Conservation (phyloP, 805 yeast species). For the Teunomyces atbi region DNA sequence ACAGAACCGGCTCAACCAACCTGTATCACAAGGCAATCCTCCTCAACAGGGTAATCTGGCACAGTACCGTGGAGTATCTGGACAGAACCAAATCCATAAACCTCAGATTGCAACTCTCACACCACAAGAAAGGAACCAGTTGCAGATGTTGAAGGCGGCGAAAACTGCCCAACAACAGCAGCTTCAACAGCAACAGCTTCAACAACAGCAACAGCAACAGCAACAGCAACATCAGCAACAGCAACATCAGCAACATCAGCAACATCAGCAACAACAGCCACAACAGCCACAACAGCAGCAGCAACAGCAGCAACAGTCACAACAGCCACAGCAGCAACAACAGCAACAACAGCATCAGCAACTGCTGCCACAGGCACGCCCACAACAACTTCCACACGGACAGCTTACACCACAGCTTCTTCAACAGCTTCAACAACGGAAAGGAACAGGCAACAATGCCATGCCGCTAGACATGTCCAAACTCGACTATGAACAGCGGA, state of each 20-base stretch:
- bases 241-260: conserved; percentile 12
- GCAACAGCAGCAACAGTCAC: conserved; percentile 12
- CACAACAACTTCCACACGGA: conserved; percentile 6
- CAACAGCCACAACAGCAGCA: background rate
- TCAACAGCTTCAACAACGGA: conserved; percentile 11
- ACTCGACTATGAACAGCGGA: conserved; percentile 37
- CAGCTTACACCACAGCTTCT: conserved; percentile 6
- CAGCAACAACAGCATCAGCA: background rate
- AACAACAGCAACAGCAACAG: conserved; percentile 20
- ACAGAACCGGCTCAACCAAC: conserved; percentile 11
- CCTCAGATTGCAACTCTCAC: conserved; percentile 38
- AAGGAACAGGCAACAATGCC: conserved; percentile 4
- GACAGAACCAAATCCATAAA: conserved; percentile 10
- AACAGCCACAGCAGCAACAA: conserved; percentile 10
- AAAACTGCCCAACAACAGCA: conserved; percentile 30
- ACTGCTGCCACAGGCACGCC: conserved; percentile 2
- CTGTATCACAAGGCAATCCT: conserved; percentile 2
- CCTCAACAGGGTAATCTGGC: conserved; percentile 8
- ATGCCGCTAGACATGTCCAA: conserved; percentile 23
- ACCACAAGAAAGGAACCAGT: conserved; percentile 43
- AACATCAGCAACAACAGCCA: conserved; percentile 11
- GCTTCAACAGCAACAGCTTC: conserved; percentile 19
- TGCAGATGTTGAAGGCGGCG: conserved; percentile 39
- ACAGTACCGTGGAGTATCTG: conserved; percentile 1
- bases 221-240: background rate